A percentile compares a stretch with the other conserved stretches of the same genome.
Evolutionary conservation across 345 rosid species (phyloP).

Genomic region (Rhodomyrtus tomentosa): DNA sequence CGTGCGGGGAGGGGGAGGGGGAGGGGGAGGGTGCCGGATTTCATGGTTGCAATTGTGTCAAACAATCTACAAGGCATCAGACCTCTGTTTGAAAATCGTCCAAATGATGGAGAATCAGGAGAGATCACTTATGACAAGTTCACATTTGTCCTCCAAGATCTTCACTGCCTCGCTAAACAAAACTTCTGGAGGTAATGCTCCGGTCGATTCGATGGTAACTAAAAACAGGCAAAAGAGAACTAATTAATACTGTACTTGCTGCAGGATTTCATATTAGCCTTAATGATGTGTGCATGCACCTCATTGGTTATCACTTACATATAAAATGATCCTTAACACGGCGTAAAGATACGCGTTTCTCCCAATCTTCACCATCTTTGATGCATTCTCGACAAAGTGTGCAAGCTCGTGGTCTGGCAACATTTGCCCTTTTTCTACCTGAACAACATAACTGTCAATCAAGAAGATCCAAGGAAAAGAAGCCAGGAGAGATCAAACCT

Average conservation of each 20-base stretch:
- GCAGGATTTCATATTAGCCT: background rate
- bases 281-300: background rate
- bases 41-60: too few species aligned
- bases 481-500: background rate
- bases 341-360: slow-evolving; percentile 41
- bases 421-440: slow-evolving; percentile 72
- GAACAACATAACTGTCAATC: slow-evolving; percentile 8
- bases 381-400: slow-evolving; percentile 86
- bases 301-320: slow-evolving; percentile 29
- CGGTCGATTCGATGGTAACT: slow-evolving; percentile 90
- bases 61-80: background rate
- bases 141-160: slow-evolving; percentile 77
- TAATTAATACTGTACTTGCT: background rate
- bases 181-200: slow-evolving; percentile 72
- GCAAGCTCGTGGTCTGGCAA: slow-evolving; percentile 69
- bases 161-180: slow-evolving; percentile 87
- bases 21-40: background rate
- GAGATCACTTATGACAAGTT: slow-evolving; percentile 54
- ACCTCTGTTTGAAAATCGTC: background rate
- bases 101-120: slow-evolving; percentile 23
- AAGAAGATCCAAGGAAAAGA: background rate
- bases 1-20: background rate
- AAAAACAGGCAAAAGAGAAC: background rate
- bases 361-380: slow-evolving; percentile 50
- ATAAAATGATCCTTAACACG: slow-evolving; percentile 83